Percentiles rank a stretch among this genome's conserved stretches.
phyloP scores from a whole-genome alignment of 225 moss, liverwort and hornwort genomes.

The Climacium dendroides region DNA sequence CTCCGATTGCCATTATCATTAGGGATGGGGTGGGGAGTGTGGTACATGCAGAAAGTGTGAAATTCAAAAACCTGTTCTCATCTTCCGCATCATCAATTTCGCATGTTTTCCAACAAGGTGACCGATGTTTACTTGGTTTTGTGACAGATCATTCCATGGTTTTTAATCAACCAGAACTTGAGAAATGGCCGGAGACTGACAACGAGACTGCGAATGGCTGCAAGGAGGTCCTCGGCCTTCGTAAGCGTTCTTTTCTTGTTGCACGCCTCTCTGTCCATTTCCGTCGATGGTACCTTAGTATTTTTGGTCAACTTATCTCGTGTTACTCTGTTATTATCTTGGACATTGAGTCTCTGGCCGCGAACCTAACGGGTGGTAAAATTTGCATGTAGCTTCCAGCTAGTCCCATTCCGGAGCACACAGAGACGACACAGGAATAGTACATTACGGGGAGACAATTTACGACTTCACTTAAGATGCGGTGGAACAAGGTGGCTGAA shows the following conservation, averaged over 20 bases:
- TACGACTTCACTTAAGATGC: slow-evolving; percentile 13
- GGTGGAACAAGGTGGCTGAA: slow-evolving; percentile 14
- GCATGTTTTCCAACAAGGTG: background rate
- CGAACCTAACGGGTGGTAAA: background rate
- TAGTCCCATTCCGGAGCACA: slow-evolving; percentile 28
- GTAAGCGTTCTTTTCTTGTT: slow-evolving; percentile 19
- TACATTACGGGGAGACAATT: slow-evolving; percentile 5
- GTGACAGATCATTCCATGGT: slow-evolving; percentile 37
- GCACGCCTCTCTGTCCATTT: background rate
- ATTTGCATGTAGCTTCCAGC: slow-evolving; percentile 39
- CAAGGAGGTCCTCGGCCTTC: slow-evolving; percentile 43
- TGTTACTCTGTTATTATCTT: background rate
- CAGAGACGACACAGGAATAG: slow-evolving; percentile 27
- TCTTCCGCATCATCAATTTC: background rate
- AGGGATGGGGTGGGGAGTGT: background rate
- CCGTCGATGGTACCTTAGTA: background rate
- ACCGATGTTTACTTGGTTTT: background rate
- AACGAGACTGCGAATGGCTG: slow-evolving; percentile 43
- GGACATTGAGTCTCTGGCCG: background rate
- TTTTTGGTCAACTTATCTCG: background rate
- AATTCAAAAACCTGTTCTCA: background rate
- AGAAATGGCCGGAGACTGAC: slow-evolving; percentile 54
- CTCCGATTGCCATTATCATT: background rate
- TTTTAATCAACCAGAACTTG: slow-evolving; percentile 44
- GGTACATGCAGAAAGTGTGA: background rate